Evolutionary conservation across 371 early-diverging fungal species (phyloP), one percentile per base, ranked within the genome.

Genomic region (Syncephalastrum contaminatum): DNA sequence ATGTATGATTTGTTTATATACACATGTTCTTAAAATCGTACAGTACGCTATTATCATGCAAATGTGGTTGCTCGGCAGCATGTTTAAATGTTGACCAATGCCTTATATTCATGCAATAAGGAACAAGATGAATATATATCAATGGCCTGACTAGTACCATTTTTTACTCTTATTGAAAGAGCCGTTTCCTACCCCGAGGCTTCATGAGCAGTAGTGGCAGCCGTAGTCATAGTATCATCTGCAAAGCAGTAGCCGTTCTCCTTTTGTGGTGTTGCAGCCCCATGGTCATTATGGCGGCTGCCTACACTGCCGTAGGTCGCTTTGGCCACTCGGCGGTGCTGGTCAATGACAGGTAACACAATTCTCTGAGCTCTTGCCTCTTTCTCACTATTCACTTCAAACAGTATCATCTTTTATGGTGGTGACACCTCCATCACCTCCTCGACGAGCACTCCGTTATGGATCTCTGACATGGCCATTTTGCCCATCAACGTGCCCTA

Each of bases 331-430:
- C 66, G 24, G 66, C 62, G 5, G 61, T 66, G 3, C 42, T 61
- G 27, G 56, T 66, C 45, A 60, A 66, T 55, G 59, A 66, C 40
- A 66, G 66, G 66, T 60, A 44, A 2, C 21, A 15, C 15, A 18
- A 45, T 14, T 43, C 19, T 8, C 13, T 51, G 18, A 19, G 1
- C 12, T 22, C 18, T 8, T 30, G 7, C 2, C 10, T 0, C 13
- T 15, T n/a, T 14, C 12, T 13, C 15, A n/a, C 40, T 30, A 30
- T 4, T 43, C 0, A 15, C 21, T 22, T 36, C 12, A 36, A 19
- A 7, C 30, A 74, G 75, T 54, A 64, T 74, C 8, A 69, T 69
- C 41, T 75, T 75, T 54, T 75, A 75, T 53, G 75, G 75, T 30
- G 75, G 75, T 1, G 69, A 75, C 47, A 63, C 69, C 24, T 59